phyloP scores from a whole-genome alignment of 179 eudicot genomes.

The Carnegiea gigantea region DNA sequence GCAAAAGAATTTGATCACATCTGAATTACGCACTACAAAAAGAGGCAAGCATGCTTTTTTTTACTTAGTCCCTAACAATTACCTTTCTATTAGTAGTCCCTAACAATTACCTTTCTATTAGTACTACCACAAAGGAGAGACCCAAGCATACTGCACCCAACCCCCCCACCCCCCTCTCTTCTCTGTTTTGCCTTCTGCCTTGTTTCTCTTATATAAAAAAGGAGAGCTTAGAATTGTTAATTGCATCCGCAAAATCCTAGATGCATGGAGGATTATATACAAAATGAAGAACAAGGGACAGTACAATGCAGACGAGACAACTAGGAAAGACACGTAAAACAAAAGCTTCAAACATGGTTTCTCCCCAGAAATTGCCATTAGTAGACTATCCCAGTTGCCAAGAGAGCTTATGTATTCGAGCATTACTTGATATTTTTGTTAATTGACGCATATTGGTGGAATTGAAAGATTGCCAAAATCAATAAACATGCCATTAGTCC shows the following conservation, averaged over 20 bases:
- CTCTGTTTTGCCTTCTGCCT: neutral
- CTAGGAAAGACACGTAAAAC: neutral
- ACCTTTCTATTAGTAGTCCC: neutral
- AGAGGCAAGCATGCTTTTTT: neutral
- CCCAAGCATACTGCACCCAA: neutral
- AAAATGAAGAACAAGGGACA: neutral
- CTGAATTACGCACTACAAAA: neutral
- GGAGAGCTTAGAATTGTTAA: neutral
- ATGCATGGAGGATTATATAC: neutral
- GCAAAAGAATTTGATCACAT: neutral
- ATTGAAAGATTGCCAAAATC: neutral
- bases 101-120: neutral
- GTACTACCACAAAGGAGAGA: neutral
- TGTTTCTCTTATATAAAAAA: neutral
- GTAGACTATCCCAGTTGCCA: conserved; percentile 1
- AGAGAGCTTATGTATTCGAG: neutral
- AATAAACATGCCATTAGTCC: neutral
- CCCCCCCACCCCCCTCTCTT: neutral
- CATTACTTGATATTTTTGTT: neutral
- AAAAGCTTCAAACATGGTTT: neutral
- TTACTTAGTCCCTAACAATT: neutral
- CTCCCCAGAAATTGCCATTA: neutral
- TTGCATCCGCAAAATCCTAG: neutral
- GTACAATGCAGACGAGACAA: neutral
- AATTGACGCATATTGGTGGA: neutral